Evolutionary conservation across 2,329 filamentous ascomycete genomes (phyloP).

Genomic region (Clonostachys rhizophaga): DNA sequence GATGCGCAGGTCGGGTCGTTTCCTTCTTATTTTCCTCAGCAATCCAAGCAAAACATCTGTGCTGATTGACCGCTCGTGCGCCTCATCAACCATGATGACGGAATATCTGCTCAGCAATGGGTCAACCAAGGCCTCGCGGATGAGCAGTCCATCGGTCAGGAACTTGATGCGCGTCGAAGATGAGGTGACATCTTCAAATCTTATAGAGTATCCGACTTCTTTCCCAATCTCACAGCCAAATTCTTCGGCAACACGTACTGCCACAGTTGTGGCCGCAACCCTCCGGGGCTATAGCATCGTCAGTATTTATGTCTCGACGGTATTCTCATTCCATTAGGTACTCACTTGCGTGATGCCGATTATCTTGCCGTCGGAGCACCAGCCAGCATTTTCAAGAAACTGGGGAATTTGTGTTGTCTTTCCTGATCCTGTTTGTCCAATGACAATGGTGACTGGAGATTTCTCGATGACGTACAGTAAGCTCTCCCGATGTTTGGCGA

Average conservation of each 20-base stretch:
- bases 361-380: conserved; percentile 77
- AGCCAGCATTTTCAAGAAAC: conserved; percentile 82
- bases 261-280: conserved; percentile 88
- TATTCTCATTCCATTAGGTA: conserved; percentile 5
- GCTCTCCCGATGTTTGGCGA: conserved; percentile 74
- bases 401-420: conserved; percentile 97
- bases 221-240: conserved; percentile 81
- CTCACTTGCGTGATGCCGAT: conserved; percentile 87
- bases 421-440: conserved; percentile 91
- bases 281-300: conserved; percentile 62
- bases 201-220: conserved; percentile 89
- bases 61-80: conserved; percentile 88
- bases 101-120: conserved; percentile 87
- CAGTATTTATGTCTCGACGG: conserved; percentile 4
- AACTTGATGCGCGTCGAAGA: conserved; percentile 87
- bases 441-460: conserved; percentile 77
- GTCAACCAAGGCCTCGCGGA: conserved; percentile 90
- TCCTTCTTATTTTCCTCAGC: conserved; percentile 83
- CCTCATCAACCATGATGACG: conserved; percentile 96
- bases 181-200: conserved; percentile 88
- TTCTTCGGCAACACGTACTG: conserved; percentile 84
- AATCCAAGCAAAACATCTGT: conserved; percentile 88
- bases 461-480: conserved; percentile 85
- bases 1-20: conserved; percentile 75
- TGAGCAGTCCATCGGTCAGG: conserved; percentile 84